phyloP scores from a whole-genome alignment of 768 basidiomycete species.

The Phaffia tasmanica region DNA sequence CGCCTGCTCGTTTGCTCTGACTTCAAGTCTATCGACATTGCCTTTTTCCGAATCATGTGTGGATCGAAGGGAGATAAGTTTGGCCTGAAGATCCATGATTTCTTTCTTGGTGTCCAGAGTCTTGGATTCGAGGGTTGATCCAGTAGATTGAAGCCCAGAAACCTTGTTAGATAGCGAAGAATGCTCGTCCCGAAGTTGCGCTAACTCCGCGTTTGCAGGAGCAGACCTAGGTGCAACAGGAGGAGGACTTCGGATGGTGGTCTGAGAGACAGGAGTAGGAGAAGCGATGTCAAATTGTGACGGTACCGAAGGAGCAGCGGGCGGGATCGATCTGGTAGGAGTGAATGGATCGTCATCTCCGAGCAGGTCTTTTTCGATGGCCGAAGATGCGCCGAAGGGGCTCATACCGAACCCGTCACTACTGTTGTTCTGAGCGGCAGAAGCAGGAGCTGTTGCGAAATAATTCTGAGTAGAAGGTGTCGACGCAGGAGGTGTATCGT shows the following conservation, averaged over 20 bases:
- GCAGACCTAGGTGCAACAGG: slow-evolving; percentile 9
- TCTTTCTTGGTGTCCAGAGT: slow-evolving; percentile 48
- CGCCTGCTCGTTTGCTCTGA: slow-evolving; percentile 55
- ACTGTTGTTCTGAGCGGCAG: slow-evolving; percentile 23
- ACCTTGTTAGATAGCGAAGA: slow-evolving; percentile 15
- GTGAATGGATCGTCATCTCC: slow-evolving; percentile 25
- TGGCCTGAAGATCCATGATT: slow-evolving; percentile 77
- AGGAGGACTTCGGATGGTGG: slow-evolving; percentile 11
- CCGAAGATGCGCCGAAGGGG: slow-evolving; percentile 29
- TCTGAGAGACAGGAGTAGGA: slow-evolving; percentile 17
- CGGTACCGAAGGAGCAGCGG: slow-evolving; percentile 9
- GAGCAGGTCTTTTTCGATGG: slow-evolving; percentile 13
- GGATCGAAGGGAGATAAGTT: slow-evolving; percentile 57
- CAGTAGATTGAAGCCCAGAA: slow-evolving; percentile 26
- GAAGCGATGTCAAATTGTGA: slow-evolving; percentile 6
- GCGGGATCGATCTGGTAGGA: slow-evolving; percentile 13
- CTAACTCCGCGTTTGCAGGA: slow-evolving; percentile 8
- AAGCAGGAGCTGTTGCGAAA: slow-evolving; percentile 27
- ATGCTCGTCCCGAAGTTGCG: slow-evolving; percentile 21
- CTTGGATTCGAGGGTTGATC: slow-evolving; percentile 36
- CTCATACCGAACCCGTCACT: slow-evolving; percentile 30
- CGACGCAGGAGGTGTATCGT: slow-evolving; percentile 27
- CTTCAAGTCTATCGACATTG: slow-evolving; percentile 54
- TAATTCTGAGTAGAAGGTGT: slow-evolving; percentile 25
- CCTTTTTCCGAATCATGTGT: slow-evolving; percentile 39